Evolutionary conservation across 805 yeast species (phyloP).

Genomic region (Starmera caribaea): DNA sequence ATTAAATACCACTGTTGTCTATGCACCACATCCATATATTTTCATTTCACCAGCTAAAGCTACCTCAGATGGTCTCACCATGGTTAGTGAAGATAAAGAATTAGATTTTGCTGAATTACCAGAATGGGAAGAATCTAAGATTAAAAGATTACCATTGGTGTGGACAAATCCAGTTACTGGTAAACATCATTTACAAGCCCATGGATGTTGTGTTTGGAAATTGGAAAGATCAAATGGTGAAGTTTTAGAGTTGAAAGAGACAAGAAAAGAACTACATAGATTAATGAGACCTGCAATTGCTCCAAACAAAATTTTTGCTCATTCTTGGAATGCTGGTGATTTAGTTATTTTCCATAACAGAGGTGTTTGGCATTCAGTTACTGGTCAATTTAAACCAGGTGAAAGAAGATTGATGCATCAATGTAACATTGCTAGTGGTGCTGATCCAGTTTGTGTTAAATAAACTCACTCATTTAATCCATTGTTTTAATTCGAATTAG

Average conservation of each 20-base stretch:
- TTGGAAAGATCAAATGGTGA: constrained; percentile 48
- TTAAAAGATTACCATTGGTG: constrained; percentile 74
- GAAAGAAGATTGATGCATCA: constrained; percentile 88
- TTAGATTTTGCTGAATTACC: constrained; percentile 59
- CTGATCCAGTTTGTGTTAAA: no score
- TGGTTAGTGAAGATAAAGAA: constrained; percentile 75
- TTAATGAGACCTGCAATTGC: constrained; percentile 81
- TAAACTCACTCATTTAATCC: no score
- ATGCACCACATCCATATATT: constrained; percentile 91
- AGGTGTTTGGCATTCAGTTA: constrained; percentile 88
- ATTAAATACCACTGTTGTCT: constrained; percentile 67
- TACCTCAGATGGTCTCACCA: constrained; percentile 78
- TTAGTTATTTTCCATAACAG: constrained; percentile 79
- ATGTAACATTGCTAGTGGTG: constrained; percentile 39
- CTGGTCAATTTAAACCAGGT: constrained; percentile 75
- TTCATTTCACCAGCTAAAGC: constrained; percentile 75
- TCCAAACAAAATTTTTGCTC: constrained; percentile 68
- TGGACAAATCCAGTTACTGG: constrained; percentile 90
- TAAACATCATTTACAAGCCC: constrained; percentile 76
- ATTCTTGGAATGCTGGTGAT: constrained; percentile 78
- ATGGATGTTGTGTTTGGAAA: constrained; percentile 77
- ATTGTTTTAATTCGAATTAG: no score
- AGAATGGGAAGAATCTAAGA: constrained; percentile 70
- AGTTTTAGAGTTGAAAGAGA: constrained; percentile 54
- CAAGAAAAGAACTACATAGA: constrained; percentile 61